Evolutionary conservation across 1,284 basidiomycete genomes (phyloP).

Genomic region (Boletus semigastroideus): DNA sequence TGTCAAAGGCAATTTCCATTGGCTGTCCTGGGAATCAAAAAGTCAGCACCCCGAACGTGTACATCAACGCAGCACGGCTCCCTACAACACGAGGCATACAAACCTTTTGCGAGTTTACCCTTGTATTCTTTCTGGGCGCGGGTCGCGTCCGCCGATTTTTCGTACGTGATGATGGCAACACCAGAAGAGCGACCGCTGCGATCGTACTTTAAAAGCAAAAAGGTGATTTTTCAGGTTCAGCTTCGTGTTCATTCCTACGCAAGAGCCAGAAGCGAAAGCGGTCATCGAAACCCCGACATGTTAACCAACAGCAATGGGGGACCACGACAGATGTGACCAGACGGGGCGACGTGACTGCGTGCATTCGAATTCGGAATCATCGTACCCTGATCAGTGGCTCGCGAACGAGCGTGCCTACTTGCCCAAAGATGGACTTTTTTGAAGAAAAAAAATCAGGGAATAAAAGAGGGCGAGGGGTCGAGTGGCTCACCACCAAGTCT

Average conservation of each 20-base stretch:
- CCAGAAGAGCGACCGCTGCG: constrained; percentile 92
- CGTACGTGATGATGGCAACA: constrained; percentile 80
- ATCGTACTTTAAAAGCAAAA: constrained; percentile 78
- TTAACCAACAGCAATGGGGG: constrained; percentile 24
- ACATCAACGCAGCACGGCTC: not conserved
- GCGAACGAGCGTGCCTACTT: constrained; percentile 88
- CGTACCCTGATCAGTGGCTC: constrained; percentile 95
- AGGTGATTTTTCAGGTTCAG: constrained; percentile 37
- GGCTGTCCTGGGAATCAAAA: constrained; percentile 63
- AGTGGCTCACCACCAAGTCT: constrained; percentile 75
- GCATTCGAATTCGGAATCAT: constrained; percentile 65
- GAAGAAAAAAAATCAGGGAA: constrained; percentile 1
- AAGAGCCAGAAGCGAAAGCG: constrained; percentile 43
- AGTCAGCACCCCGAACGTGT: not conserved
- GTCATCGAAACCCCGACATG: constrained; percentile 33
- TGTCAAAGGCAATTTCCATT: constrained; percentile 72
- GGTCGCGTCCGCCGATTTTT: constrained; percentile 76
- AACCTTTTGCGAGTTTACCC: constrained; percentile 90
- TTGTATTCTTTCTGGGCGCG: constrained; percentile 86
- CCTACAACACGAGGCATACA: constrained; percentile 4
- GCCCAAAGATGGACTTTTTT: constrained; percentile 90
- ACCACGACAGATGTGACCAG: constrained; percentile 34
- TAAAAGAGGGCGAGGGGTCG: not conserved
- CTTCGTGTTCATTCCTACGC: constrained; percentile 32
- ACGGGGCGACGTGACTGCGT: constrained; percentile 35